A percentile compares a stretch with the other conserved stretches of the same genome.
Evolutionary conservation across 2,329 filamentous ascomycete species (phyloP).

Genomic region (Botryotinia convoluta): DNA sequence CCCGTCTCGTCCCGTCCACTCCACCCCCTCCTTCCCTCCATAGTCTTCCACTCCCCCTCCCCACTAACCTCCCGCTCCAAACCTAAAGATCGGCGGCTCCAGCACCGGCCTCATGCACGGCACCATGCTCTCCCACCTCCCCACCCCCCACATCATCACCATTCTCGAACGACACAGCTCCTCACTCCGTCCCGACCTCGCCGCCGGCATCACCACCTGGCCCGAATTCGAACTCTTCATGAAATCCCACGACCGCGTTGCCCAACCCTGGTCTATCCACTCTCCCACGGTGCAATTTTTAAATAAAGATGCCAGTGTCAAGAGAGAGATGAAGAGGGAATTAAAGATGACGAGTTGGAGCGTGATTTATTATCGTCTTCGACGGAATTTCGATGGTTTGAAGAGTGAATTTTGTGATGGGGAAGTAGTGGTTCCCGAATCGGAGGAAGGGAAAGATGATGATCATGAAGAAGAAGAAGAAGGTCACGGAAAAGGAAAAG

Average conservation of each 20-base stretch:
- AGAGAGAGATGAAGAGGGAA: not conserved
- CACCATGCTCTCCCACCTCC: conserved; percentile 22
- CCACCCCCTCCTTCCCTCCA: too few relatives aligned
- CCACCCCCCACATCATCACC: conserved; percentile 21
- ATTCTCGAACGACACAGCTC: conserved; percentile 26
- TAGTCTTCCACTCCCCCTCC: not conserved
- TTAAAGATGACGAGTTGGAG: conserved; percentile 26
- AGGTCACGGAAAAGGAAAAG: not conserved
- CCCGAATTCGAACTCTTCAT: conserved; percentile 18
- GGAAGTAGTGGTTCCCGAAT: not conserved
- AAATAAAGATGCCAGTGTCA: conserved; percentile 22
- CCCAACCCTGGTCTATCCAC: conserved; percentile 7
- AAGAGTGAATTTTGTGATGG: conserved; percentile 20
- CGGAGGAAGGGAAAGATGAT: not conserved
- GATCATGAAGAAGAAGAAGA: not conserved
- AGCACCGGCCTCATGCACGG: conserved; percentile 27
- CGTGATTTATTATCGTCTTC: conserved; percentile 26
- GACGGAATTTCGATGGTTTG: conserved; percentile 29
- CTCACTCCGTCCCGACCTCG: conserved; percentile 21
- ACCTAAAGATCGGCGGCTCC: conserved; percentile 26
- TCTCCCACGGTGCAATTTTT: conserved; percentile 20
- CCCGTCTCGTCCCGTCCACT: too few relatives aligned
- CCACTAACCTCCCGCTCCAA: not conserved
- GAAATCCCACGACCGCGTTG: conserved; percentile 1
- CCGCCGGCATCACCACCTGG: conserved; percentile 26